Evolutionary conservation across 2,329 filamentous ascomycete species (phyloP), one percentile per base, ranked within the genome.

Genomic region (Alternaria brassicicola): DNA sequence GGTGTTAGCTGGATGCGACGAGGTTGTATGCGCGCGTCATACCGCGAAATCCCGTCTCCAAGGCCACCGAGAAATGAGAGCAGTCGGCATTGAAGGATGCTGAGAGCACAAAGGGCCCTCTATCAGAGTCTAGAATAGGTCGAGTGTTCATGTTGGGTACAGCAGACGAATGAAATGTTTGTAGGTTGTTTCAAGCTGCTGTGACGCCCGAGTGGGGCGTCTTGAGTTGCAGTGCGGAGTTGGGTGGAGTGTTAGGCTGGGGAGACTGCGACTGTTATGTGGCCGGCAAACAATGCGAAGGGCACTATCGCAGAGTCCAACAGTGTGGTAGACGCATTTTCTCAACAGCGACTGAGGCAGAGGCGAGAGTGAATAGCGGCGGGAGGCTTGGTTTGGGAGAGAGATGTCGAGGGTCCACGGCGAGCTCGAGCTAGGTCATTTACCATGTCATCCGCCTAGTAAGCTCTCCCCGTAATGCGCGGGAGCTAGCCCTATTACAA

Each of bases 11-110:
- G 23, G 17, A 21, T 15, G 43, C 33, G 2, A 28, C 17, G 21
- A 26, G 49, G 25, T 2, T 25, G 28, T 8, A 23, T 30, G 36
- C 25, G n/a, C n/a, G 53, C 52, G 51, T 38, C 88, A 71, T 84
- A 93, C 92, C 88, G 78, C 89, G 91, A 76, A 96, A 93, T 26
- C 94, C 94, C 10, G 88, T 88, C 72, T 96, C 91, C 8, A 97
- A 83, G 8, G 92, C 95, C 28, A 96, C 90, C 25, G 92, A 86
- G 78, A 98, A 98, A 72, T 90, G 93, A 68, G 87, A 93, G 65
- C 86, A 86, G 75, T 95, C 91, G 70, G 87, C 85, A 74, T 97
- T 98, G 81, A 97, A 97, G 8, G 90, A 87, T 43, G 89, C 87
- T 13, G 92, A 96, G 35, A 97, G 85, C 10, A 93, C 93, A 60